Evolutionary conservation across 208 protist species (phyloP), one percentile per base, ranked within the genome.

Genomic region (Wallacemonas rigidus): DNA sequence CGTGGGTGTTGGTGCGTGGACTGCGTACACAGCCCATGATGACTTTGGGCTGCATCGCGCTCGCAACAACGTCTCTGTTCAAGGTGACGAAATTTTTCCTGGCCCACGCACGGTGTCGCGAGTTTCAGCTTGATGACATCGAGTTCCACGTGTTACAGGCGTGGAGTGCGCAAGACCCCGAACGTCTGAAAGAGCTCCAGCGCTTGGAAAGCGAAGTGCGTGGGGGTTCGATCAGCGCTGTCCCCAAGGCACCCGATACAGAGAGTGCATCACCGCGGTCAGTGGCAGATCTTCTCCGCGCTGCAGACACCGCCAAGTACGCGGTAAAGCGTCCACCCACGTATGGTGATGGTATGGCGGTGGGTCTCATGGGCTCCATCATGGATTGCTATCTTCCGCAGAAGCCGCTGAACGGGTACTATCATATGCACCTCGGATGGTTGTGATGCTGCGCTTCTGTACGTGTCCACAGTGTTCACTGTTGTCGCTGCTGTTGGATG

Each of bases 331-430:
- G 68, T 4, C 53, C 69, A 11, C 91, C 91, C 15, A 89, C 80
- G 11, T 96, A 87, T 67, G 80, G 64, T 71, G 91, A 96, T 76
- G 91, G 91, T 26, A 81, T 94, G 12, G 91, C 91, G 5, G 89
- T 94, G 11, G 91, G 88, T 0, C 76, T 94, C 36, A 50, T 93
- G 17, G 91, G 91, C 17, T 92, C 91, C 14, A 72, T 96, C 50
- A 81, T 96, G 79, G 91, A 96, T 68, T 94, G 91, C 72, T 93
- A 91, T 65, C 55, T 94, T 0, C 91, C 91, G 0, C 80, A 83
- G 60, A 92, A 91, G 56, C 78, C 91, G 2, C 58, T 91, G n/a
- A 70, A 81, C 11, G 55, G 47, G 35, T 96, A 96, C 72, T 88
- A 92, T 57, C 69, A 82, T 70, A 93, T 93, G 91, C 83, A 76